Base-by-base conservation (phyloP, 306 rosid species). In the Abrus precatorius region DNA sequence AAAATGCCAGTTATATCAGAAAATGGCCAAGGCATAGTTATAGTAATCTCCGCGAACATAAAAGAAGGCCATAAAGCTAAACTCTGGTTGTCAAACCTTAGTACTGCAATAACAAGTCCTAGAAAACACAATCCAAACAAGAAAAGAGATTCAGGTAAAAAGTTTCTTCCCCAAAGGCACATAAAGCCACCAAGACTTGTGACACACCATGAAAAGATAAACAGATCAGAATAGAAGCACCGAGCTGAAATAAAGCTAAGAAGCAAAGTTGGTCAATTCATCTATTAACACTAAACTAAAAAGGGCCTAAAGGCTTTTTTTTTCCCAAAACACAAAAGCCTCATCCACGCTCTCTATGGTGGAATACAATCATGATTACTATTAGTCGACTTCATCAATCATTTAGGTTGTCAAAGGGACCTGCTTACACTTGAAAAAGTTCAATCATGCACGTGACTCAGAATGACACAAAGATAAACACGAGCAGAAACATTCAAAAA, bases 51-150 rank as follows among this genome's bases (percentile, higher is more conserved):
- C 12, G 55, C 69, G 9, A 3, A 20, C 12, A 48, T 13, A 76
- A 67, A 52, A 34, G 83, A 62, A 76, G 2, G 48, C 75, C 70
- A 47, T 60, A 72, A 55, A 63, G 63, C 43, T 64, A 34, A 77
- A 72, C 53, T 27, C 41, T 75, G n/a, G 41, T 54, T 28, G 32
- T 72, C 56, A 54, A 72, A 72, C 52, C 67, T 36, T 8, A 52
- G 48, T 29, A 61, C 38, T 55, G 29, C 14, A 62, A 54, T 45
- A 28, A 72, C 43, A 72, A 67, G 49, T 72, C 71, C 71, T 12
- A 54, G 49, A 77, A 61, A 64, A 47, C 64, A 77, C 11, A 57
- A 41, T 30, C 52, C 14, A 74, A 9, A 9, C 33, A 5, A 72
- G 48, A 64, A 38, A 0, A 3, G 62, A 34, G 3, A 40, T 48